phyloP scores from a whole-genome alignment of 176 grass and related monocot species.

The Paspalum vaginatum region DNA sequence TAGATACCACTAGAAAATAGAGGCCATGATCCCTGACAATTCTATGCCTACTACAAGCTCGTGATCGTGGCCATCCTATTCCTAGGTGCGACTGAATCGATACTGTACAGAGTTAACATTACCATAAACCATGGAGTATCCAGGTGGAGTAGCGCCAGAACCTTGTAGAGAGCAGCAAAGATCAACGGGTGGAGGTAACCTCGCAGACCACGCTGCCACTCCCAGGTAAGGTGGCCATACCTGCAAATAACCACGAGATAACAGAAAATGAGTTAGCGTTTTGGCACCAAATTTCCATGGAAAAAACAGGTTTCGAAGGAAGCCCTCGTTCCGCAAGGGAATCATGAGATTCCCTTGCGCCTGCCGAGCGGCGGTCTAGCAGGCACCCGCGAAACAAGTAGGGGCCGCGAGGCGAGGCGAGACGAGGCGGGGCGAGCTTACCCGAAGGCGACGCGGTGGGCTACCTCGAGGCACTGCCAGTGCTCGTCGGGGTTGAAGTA shows the following conservation, averaged over 20 bases:
- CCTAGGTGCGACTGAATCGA: not conserved
- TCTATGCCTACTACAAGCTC: not conserved
- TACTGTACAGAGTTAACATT: constrained; percentile 20
- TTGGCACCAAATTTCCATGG: not conserved
- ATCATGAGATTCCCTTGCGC: not conserved
- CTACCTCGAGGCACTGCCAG: constrained; percentile 96
- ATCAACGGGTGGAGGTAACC: constrained; percentile 83
- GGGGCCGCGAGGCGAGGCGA: not conserved
- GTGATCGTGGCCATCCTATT: not conserved
- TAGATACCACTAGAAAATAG: not conserved
- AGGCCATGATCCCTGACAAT: not conserved
- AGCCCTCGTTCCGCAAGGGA: not conserved
- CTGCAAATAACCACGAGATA: constrained; percentile 34
- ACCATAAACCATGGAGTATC: constrained; percentile 83
- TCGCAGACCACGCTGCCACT: constrained; percentile 83
- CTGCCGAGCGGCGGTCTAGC: not conserved
- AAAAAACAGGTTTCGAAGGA: not conserved
- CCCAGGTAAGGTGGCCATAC: constrained; percentile 93
- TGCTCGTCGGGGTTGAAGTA: constrained; percentile 99
- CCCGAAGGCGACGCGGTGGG: constrained; percentile 85
- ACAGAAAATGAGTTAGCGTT: not conserved
- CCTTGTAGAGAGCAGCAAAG: constrained; percentile 72
- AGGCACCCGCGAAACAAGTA: not conserved
- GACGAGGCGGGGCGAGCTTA: constrained; percentile 37
- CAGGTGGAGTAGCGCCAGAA: constrained; percentile 70